Percentiles rank a stretch among this genome's conserved stretches.
These are phyloP conservation scores for Lactifluus rugatus DNA, from an alignment of 768 basidiomycete genomes.

Conservation along the genomic window DNA sequence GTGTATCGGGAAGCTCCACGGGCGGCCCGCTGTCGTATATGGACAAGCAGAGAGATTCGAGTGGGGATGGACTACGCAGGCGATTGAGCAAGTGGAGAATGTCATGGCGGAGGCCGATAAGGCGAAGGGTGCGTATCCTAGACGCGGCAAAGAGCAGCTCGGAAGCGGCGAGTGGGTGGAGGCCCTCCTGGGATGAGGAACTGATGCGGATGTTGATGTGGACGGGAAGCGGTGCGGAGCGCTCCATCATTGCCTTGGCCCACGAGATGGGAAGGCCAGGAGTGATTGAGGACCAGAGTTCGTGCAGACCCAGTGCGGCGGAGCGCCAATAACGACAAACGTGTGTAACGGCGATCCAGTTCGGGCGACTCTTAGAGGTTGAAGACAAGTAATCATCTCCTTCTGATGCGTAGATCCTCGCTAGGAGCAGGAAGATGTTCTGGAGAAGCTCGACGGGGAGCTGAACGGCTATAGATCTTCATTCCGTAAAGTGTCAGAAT, in stretches of 20 bases:
- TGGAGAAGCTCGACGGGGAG: constrained; percentile 12
- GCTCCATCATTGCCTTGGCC: constrained; percentile 15
- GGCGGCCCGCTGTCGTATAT: constrained; percentile 7
- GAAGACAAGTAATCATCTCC: background rate
- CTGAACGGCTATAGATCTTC: background rate
- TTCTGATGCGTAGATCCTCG: background rate
- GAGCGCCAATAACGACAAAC: constrained; percentile 13
- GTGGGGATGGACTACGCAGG: constrained; percentile 10
- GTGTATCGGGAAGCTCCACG: background rate
- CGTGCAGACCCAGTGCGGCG: constrained; percentile 12
- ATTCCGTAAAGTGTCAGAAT: background rate
- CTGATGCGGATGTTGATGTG: constrained; percentile 8
- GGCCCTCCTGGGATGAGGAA: background rate
- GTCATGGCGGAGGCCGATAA: constrained; percentile 6
- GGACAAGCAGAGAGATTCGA: background rate
- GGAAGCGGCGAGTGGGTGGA: constrained; percentile 14
- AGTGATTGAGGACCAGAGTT: constrained; percentile 11
- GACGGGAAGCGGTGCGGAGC: constrained; percentile 8
- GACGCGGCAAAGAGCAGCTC: constrained; percentile 12
- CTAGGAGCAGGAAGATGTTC: background rate
- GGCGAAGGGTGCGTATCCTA: constrained; percentile 10
- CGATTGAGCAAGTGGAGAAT: constrained; percentile 8
- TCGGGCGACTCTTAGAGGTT: background rate
- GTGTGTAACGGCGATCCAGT: constrained; percentile 8
- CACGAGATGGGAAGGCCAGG: constrained; percentile 8